phyloP scores from a whole-genome alignment of 2,329 filamentous ascomycete species.

The Parafenestella ontariensis region DNA sequence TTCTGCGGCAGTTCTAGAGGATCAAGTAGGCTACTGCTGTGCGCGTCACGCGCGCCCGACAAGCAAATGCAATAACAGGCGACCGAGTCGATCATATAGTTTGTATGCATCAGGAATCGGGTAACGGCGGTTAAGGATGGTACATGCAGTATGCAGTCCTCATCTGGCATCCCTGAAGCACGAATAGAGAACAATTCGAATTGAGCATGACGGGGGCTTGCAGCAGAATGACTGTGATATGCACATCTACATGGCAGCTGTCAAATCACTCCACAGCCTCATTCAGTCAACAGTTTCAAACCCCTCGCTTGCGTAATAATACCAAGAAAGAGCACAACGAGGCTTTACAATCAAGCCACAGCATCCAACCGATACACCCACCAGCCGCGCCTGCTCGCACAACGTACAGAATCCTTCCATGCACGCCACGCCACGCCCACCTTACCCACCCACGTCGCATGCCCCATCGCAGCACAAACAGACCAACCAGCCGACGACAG shows the following conservation, averaged over 20 bases:
- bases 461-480: not conserved
- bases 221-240: not conserved
- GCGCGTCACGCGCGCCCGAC: not conserved
- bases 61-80: not conserved
- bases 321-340: not conserved
- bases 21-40: not conserved
- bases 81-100: conserved; percentile 1
- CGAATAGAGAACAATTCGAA: too few relatives aligned
- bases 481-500: too few relatives aligned
- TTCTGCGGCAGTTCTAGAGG: not conserved
- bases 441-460: too few relatives aligned
- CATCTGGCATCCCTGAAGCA: not conserved
- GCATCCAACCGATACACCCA: too few relatives aligned
- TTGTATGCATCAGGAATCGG: not conserved
- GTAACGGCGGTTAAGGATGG: not conserved
- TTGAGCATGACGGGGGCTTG: too few relatives aligned
- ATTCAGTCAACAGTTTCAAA: not conserved
- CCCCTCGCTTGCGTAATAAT: not conserved
- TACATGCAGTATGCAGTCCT: not conserved
- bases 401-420: not conserved
- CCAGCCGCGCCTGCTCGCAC: too few relatives aligned
- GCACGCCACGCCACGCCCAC: not conserved
- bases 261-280: not conserved
- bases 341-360: too few relatives aligned
- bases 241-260: not conserved